Conservation (phyloP, 208 protist species). For the Leishmania guyanensis region DNA sequence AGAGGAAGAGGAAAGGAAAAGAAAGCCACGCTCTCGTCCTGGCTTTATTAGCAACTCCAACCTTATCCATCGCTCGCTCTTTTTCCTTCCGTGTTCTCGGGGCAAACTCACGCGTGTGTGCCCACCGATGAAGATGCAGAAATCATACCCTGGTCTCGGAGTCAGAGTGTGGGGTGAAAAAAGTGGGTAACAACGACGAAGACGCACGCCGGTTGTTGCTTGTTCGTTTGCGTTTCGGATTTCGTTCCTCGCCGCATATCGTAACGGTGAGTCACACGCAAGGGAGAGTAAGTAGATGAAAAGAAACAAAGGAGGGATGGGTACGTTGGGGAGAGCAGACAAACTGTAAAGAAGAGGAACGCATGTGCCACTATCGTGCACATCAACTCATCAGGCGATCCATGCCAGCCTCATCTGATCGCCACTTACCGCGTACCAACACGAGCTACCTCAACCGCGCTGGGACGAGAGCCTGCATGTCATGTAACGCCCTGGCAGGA, state of each 20-base stretch:
- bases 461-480: background rate
- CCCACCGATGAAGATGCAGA: background rate
- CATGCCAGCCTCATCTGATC: background rate
- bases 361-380: background rate
- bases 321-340: slow-evolving; percentile 10
- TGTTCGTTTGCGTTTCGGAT: background rate
- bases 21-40: background rate
- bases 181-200: background rate
- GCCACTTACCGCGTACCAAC: background rate
- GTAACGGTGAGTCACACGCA: background rate
- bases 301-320: background rate
- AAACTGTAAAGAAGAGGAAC: background rate
- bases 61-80: background rate
- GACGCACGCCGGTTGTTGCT: background rate
- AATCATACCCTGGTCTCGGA: background rate
- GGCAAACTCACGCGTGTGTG: background rate
- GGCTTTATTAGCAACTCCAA: background rate
- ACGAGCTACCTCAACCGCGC: background rate
- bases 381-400: background rate
- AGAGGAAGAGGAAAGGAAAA: background rate
- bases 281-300: background rate
- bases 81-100: background rate
- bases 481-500: background rate
- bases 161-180: background rate
- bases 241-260: background rate